A percentile compares a stretch with the other conserved stretches of the same genome.
Conservation (phyloP, 805 yeast genomes). For the Saccharomycopsis guyanensis region DNA sequence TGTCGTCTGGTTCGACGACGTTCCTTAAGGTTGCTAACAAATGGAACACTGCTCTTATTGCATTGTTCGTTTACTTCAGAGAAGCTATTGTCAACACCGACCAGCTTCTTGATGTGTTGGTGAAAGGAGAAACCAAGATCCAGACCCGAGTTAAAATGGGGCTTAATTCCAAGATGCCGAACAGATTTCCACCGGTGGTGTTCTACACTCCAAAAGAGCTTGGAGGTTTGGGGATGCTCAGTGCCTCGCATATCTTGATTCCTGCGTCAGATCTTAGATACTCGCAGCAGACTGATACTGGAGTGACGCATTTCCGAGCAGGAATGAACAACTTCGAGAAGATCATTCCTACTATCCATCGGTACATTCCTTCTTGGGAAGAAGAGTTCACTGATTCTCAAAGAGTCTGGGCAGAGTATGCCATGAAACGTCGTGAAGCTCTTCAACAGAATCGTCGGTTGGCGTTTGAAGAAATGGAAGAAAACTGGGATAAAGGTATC, state of each 20-base stretch:
- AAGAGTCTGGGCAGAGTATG: slow-evolving; percentile 97
- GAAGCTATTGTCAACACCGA: slow-evolving; percentile 89
- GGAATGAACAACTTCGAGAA: slow-evolving; percentile 83
- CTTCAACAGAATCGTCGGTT: slow-evolving; percentile 74
- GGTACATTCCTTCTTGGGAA: slow-evolving; percentile 95
- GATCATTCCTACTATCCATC: slow-evolving; percentile 84
- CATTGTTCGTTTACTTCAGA: slow-evolving; percentile 82
- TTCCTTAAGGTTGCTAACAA: slow-evolving; percentile 90
- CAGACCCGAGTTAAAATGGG: slow-evolving; percentile 95
- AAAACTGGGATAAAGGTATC: slow-evolving; percentile 92
- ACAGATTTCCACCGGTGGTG: slow-evolving; percentile 97
- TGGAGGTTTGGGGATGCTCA: slow-evolving; percentile 96
- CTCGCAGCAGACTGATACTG: slow-evolving; percentile 91
- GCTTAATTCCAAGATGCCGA: slow-evolving; percentile 95
- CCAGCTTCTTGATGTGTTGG: slow-evolving; percentile 68
- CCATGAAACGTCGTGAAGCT: slow-evolving; percentile 83
- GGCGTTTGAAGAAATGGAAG: slow-evolving; percentile 89
- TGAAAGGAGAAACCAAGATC: slow-evolving; percentile 84
- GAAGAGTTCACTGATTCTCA: slow-evolving; percentile 91
- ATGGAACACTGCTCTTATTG: slow-evolving; percentile 89
- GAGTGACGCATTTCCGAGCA: slow-evolving; percentile 86
- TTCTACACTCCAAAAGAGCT: slow-evolving; percentile 95
- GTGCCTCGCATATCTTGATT: slow-evolving; percentile 92
- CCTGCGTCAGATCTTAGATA: slow-evolving; percentile 89
- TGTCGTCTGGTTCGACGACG: slow-evolving; percentile 94